Evolutionary conservation across 2,329 filamentous ascomycete species (phyloP).

Genomic region (Fusarium sp.): DNA sequence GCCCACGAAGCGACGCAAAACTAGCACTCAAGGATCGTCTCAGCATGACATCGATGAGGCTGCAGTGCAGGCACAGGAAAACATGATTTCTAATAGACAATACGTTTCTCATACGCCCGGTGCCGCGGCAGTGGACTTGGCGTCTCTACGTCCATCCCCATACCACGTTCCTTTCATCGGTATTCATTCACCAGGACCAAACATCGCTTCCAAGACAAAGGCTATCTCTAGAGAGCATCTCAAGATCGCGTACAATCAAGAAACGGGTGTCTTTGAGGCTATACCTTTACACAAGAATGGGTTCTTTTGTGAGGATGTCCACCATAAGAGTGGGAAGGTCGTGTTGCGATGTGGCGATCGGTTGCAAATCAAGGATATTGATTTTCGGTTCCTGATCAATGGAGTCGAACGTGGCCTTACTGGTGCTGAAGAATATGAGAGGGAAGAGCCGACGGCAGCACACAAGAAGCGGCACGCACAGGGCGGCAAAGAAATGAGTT

Average conservation of each 20-base stretch:
- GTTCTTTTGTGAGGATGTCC: conserved; percentile 74
- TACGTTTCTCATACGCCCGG: conserved; percentile 72
- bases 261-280: conserved; percentile 74
- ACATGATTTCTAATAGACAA: conserved; percentile 69
- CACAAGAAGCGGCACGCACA: conserved; percentile 65
- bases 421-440: conserved; percentile 68
- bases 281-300: conserved; percentile 74
- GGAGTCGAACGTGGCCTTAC: conserved; percentile 69
- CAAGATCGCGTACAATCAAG: conserved; percentile 77
- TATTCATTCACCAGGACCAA: conserved; percentile 77
- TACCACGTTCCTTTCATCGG: conserved; percentile 75
- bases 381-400: conserved; percentile 77
- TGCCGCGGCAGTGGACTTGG: conserved; percentile 70
- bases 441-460: conserved; percentile 59
- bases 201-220: conserved; percentile 74
- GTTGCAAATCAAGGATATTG: conserved; percentile 80
- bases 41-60: conserved; percentile 59
- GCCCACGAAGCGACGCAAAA: conserved; percentile 63
- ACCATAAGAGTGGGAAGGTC: conserved; percentile 68
- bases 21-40: conserved; percentile 60
- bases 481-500: conserved; percentile 78
- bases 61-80: conserved; percentile 54
- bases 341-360: conserved; percentile 73
- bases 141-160: conserved; percentile 71
- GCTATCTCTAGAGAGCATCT: conserved; percentile 81